Evolutionary conservation across 73 alveolate genomes (phyloP).

Genomic region (Paramecium primaurelia): DNA sequence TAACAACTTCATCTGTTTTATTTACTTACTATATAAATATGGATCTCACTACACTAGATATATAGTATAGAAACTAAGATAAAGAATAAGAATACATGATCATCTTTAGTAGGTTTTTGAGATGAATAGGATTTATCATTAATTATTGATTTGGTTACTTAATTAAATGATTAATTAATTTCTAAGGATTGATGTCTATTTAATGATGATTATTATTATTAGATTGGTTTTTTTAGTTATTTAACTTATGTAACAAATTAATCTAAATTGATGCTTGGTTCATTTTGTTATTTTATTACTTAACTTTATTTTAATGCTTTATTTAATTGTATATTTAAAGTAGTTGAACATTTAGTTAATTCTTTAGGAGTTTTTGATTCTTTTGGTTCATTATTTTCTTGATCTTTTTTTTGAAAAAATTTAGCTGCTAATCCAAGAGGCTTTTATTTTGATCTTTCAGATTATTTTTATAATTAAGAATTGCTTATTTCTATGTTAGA

Average conservation of each 20-base stretch:
- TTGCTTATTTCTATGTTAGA: constrained; percentile 25
- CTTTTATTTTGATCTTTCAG: constrained; percentile 29
- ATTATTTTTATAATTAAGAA: neutral
- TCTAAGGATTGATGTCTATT: constrained; percentile 42
- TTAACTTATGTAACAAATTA: constrained; percentile 22
- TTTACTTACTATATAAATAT: neutral
- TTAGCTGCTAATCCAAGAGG: constrained; percentile 40
- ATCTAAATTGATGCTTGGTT: neutral
- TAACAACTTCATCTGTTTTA: constrained; percentile 24
- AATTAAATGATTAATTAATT: neutral
- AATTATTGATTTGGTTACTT: neutral
- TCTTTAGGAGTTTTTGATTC: neutral
- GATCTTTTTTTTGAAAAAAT: constrained; percentile 37
- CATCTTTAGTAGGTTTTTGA: neutral
- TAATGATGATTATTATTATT: neutral
- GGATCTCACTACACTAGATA: neutral
- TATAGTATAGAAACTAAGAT: constrained; percentile 15
- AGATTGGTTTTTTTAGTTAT: neutral
- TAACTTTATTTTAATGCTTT: neutral
- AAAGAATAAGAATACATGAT: neutral
- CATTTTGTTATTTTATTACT: neutral
- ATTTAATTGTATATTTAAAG: neutral
- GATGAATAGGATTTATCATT: constrained; percentile 1
- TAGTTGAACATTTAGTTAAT: neutral
- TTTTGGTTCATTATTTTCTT: neutral